phyloP scores from a whole-genome alignment of 768 basidiomycete species.

The Chalciporus sphaerocephalus region DNA sequence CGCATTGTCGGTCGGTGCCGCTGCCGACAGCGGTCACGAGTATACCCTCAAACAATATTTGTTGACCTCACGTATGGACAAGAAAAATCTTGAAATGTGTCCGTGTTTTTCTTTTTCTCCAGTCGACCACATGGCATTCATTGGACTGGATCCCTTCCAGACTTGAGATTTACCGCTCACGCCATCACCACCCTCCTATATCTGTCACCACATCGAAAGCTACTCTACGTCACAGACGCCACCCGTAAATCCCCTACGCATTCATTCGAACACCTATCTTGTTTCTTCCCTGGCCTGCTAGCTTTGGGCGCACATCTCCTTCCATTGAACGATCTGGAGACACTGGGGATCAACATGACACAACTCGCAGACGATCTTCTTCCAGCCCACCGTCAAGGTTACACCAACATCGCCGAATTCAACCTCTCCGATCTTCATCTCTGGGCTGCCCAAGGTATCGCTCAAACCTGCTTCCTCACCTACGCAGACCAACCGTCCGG shows the following conservation, averaged over 20 bases:
- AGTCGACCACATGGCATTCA: no score
- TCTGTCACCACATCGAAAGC: constrained; percentile 15
- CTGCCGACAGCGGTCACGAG: constrained; percentile 71
- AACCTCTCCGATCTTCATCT: constrained; percentile 58
- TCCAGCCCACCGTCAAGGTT: constrained; percentile 25
- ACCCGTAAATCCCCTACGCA: constrained; percentile 35
- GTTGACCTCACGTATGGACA: constrained; percentile 59
- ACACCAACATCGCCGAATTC: constrained; percentile 38
- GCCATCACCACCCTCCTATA: constrained; percentile 51
- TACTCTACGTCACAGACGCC: constrained; percentile 59
- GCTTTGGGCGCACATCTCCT: constrained; percentile 67
- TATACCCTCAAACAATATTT: constrained; percentile 73
- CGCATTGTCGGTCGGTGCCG: constrained; percentile 55
- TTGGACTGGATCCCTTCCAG: constrained; percentile 31
- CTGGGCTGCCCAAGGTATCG: constrained; percentile 75
- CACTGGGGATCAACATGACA: constrained; percentile 43
- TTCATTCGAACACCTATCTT: constrained; percentile 66
- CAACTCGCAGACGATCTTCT: constrained; percentile 29
- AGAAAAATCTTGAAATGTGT: constrained; percentile 64
- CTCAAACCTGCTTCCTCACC: constrained; percentile 64
- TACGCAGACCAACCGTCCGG: constrained; percentile 71
- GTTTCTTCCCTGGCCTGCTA: constrained; percentile 73
- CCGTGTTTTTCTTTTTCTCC: constrained; percentile 26
- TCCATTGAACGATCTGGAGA: constrained; percentile 48
- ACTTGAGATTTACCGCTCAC: constrained; percentile 56